These are phyloP conservation scores for Sclerotinia glacialis DNA, from an alignment of 2,329 filamentous ascomycete species.

Conservation along the genomic window DNA sequence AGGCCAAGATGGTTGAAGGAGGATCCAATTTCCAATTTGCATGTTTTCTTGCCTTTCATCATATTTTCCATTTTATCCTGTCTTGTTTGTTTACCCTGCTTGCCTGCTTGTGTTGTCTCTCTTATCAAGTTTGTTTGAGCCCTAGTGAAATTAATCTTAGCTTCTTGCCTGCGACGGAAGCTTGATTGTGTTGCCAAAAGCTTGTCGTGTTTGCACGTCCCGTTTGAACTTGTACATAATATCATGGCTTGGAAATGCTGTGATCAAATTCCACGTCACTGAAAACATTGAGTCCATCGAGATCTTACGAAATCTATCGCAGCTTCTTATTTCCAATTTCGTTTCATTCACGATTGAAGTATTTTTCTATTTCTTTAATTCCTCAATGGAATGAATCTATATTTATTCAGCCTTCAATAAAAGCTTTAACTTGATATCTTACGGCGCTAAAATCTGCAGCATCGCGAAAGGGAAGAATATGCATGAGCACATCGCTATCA, in stretches of 20 bases:
- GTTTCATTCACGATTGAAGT: not conserved
- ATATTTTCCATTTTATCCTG: not conserved
- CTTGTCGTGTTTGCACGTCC: slow-evolving; percentile 1
- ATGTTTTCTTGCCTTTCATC: not conserved
- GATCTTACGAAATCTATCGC: not conserved
- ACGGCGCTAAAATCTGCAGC: not conserved
- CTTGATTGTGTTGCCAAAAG: slow-evolving; percentile 10
- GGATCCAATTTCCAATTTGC: not conserved
- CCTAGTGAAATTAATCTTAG: not conserved
- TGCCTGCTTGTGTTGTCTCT: too few relatives aligned
- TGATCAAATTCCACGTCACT: slow-evolving; percentile 11
- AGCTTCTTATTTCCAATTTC: not conserved
- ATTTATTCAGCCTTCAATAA: not conserved
- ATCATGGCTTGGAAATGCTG: not conserved
- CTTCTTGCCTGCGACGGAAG: slow-evolving; percentile 4
- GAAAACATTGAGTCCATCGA: not conserved
- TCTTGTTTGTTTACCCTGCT: not conserved
- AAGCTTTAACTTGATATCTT: not conserved
- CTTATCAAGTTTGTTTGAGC: too few relatives aligned
- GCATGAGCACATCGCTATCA: slow-evolving; percentile 2
- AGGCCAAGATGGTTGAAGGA: not conserved
- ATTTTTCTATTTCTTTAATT: not conserved
- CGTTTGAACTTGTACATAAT: not conserved
- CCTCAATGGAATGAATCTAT: not conserved
- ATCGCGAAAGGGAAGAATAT: slow-evolving; percentile 3